Evolutionary conservation across 2,329 filamentous ascomycete species (phyloP).

Genomic region (Cordyceps pruinosa): DNA sequence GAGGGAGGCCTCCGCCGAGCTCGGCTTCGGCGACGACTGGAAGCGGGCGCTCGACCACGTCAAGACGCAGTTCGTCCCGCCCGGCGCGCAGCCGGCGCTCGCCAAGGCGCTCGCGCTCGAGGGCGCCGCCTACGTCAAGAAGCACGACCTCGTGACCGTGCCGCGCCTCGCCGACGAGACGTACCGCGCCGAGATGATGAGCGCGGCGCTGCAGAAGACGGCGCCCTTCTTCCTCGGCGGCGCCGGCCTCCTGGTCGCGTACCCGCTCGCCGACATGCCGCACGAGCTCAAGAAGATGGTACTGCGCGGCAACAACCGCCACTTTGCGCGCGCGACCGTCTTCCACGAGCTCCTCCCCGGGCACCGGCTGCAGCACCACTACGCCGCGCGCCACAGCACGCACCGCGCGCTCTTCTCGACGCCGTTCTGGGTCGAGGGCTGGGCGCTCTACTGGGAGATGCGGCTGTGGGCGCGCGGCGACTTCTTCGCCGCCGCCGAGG

Average conservation of each 20-base stretch:
- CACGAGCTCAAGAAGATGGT: constrained; percentile 52
- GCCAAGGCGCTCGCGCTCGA: constrained; percentile 45
- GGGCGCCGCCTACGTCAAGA: constrained; percentile 45
- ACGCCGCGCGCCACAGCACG: constrained; percentile 38
- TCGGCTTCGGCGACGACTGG: constrained; percentile 45
- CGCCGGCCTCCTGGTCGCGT: constrained; percentile 46
- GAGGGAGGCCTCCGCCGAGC: constrained; percentile 39
- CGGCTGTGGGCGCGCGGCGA: constrained; percentile 47
- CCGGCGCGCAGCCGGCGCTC: constrained; percentile 45
- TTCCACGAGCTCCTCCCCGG: constrained; percentile 58
- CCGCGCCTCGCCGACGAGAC: constrained; percentile 45
- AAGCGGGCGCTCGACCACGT: constrained; percentile 47
- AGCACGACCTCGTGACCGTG: constrained; percentile 48
- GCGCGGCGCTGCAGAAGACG: constrained; percentile 43
- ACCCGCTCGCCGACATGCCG: constrained; percentile 45
- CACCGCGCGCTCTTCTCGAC: constrained; percentile 48
- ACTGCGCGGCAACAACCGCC: constrained; percentile 52
- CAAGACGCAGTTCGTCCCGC: constrained; percentile 46
- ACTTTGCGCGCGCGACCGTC: constrained; percentile 51
- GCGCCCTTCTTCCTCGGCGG: constrained; percentile 56
- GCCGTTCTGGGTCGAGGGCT: constrained; percentile 54
- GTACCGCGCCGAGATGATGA: constrained; percentile 52
- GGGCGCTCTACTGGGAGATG: constrained; percentile 57
- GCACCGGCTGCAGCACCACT: constrained; percentile 47
- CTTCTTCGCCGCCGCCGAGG: constrained; percentile 43